Evolutionary conservation across 2,329 filamentous ascomycete species (phyloP), one percentile per base, ranked within the genome.

Genomic region (Aspergillus calidoustus): DNA sequence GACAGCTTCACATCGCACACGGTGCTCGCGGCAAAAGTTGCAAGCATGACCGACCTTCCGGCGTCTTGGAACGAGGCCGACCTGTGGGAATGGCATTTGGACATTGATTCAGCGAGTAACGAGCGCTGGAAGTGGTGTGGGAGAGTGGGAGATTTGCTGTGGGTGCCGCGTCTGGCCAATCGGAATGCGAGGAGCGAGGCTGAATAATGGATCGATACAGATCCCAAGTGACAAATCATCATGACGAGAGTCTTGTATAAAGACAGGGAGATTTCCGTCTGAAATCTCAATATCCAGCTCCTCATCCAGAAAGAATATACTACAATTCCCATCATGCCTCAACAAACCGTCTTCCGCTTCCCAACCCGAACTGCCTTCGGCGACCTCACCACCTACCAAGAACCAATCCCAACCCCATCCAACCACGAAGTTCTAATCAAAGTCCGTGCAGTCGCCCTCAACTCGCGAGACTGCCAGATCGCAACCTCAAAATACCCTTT

Each of bases 401-500:
- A 80, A 65, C 25, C 61, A 1, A 65, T 80, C 4, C 69, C 72
- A 0, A 67, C 72, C 4, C 70, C 79, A 0, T 58, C 64, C 1
- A 72, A 75, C 1, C 76, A 75, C 0, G 50, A 68, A 9, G 67
- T 70, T 0, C 28, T 72, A 9, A 56, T 70, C 47, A 68, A 68
- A 31, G 65, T 71, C 2, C 70, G 70, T 41, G 65, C 68, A 13
- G 55, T 72, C 0, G 55, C 66, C 2, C 64, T 71, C 6, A 72
- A 72, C 57, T 71, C 69, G 22, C 67, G 70, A 2, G 68, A 71
- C 28, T 68, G 69, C 43, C 69, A 71, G 41, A 71, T 72, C 50
- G 68, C 67, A 1, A 70, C 69, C 19, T 68, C 68, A 1, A 72
- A 73, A 0, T 80, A 82, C 58, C 79, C 80, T 0, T 80, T 76